Conservation (phyloP, 345 rosid species). For the Aurinia saxatilis region DNA sequence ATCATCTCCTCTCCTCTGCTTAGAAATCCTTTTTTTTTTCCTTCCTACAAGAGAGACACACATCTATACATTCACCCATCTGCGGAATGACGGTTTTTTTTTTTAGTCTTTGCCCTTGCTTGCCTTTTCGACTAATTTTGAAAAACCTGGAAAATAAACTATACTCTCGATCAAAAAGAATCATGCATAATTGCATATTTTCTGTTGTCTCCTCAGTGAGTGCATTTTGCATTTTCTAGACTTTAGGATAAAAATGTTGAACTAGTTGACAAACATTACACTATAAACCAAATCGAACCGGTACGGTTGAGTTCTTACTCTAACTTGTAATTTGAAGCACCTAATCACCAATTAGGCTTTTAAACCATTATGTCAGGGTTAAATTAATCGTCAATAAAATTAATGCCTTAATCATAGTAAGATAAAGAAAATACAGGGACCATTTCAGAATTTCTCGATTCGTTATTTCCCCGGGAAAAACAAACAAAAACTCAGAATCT, state of each 20-base stretch:
- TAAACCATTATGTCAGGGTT: too few species aligned
- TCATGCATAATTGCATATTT: not conserved
- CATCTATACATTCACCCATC: slow-evolving; percentile 13
- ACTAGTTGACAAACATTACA: too few species aligned
- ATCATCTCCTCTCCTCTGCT: slow-evolving; percentile 14
- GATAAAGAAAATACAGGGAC: not conserved
- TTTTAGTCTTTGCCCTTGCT: slow-evolving; percentile 1
- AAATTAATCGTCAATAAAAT: too few species aligned
- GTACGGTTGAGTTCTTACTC: too few species aligned
- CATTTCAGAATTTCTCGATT: not conserved
- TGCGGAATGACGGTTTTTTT: slow-evolving; percentile 24
- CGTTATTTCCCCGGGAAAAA: too few species aligned
- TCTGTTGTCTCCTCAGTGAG: not conserved
- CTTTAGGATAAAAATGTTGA: too few species aligned
- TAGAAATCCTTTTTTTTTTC: slow-evolving; percentile 24
- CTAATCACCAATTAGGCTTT: not conserved
- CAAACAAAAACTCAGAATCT: too few species aligned
- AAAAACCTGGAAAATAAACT: not conserved
- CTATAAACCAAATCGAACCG: too few species aligned
- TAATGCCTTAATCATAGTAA: not conserved
- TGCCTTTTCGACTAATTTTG: not conserved
- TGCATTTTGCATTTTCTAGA: not conserved
- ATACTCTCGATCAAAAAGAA: not conserved
- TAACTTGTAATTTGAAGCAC: not conserved
- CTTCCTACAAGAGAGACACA: slow-evolving; percentile 17